Percentiles rank a stretch among this genome's conserved stretches.
Conservation (phyloP, 306 rosid genomes). For the Pterocarpus macrocarpus region DNA sequence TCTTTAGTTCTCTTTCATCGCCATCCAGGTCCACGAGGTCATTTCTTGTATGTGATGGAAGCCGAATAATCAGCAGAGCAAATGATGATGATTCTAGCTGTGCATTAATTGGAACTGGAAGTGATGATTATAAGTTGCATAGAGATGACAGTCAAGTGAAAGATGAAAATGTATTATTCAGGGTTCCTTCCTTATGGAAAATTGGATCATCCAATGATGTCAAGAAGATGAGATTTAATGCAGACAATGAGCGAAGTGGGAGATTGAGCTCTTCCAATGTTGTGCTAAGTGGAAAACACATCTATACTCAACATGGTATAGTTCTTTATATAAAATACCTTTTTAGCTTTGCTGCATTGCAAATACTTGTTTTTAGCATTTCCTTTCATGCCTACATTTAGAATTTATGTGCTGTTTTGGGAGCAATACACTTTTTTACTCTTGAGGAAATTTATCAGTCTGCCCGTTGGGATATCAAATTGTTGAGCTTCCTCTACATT, state of each 20-base stretch:
- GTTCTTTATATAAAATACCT: constrained; percentile 22
- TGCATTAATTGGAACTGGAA: constrained; percentile 43
- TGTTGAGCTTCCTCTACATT: constrained; percentile 23
- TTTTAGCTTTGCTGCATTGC: constrained; percentile 24
- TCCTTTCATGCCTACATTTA: background rate
- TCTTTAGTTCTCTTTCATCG: constrained; percentile 52
- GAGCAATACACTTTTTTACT: constrained; percentile 18
- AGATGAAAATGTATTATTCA: constrained; percentile 45
- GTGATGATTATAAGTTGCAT: constrained; percentile 42
- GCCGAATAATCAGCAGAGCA: constrained; percentile 52
- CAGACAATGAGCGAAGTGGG: constrained; percentile 45
- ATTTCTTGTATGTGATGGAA: constrained; percentile 63
- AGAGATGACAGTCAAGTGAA: constrained; percentile 46
- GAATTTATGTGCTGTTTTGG: background rate
- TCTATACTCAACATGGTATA: constrained; percentile 52
- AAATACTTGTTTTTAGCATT: background rate
- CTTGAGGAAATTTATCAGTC: constrained; percentile 22
- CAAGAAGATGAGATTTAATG: constrained; percentile 51
- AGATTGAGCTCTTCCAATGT: constrained; percentile 51
- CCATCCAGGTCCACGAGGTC: constrained; percentile 55
- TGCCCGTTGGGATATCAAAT: background rate
- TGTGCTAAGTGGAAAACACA: constrained; percentile 44
- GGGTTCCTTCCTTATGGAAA: constrained; percentile 58
- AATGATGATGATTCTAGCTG: constrained; percentile 42
- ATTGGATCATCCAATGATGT: constrained; percentile 44